Evolutionary conservation across 73 alveolate species (phyloP).

Genomic region (Paramecium octaurelia): DNA sequence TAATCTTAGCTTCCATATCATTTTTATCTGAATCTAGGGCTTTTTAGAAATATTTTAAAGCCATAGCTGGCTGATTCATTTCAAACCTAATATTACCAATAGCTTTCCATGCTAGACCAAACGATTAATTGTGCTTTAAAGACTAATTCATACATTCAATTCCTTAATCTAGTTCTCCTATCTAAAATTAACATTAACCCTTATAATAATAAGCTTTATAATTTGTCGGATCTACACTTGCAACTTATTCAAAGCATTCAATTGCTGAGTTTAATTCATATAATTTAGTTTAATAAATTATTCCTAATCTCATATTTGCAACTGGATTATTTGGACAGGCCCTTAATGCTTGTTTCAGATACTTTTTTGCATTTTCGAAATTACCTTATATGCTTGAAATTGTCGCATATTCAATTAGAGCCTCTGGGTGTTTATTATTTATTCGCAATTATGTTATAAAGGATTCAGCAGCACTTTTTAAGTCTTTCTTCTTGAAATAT

Average conservation of each 20-base stretch:
- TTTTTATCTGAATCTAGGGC: constrained; percentile 77
- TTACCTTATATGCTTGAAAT: constrained; percentile 61
- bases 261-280: constrained; percentile 80
- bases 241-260: constrained; percentile 68
- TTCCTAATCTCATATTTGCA: constrained; percentile 86
- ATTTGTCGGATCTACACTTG: constrained; percentile 76
- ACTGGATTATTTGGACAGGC: constrained; percentile 76
- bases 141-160: constrained; percentile 77
- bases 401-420: constrained; percentile 84
- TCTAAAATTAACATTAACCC: constrained; percentile 74
- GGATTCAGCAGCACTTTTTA: constrained; percentile 69
- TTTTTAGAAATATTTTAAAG: constrained; percentile 74
- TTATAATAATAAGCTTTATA: constrained; percentile 79
- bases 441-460: constrained; percentile 40
- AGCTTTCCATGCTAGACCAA: constrained; percentile 76
- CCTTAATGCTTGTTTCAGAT: constrained; percentile 83
- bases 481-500: constrained; percentile 78
- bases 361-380: constrained; percentile 80
- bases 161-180: constrained; percentile 70
- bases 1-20: constrained; percentile 86
- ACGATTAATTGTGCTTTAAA: constrained; percentile 67
- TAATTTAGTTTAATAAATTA: constrained; percentile 68
- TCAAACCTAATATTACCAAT: constrained; percentile 84
- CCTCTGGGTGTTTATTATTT: constrained; percentile 77
- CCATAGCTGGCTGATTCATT: constrained; percentile 77